Evolutionary conservation across 345 rosid genomes (phyloP).

Genomic region (Citrus glauca): DNA sequence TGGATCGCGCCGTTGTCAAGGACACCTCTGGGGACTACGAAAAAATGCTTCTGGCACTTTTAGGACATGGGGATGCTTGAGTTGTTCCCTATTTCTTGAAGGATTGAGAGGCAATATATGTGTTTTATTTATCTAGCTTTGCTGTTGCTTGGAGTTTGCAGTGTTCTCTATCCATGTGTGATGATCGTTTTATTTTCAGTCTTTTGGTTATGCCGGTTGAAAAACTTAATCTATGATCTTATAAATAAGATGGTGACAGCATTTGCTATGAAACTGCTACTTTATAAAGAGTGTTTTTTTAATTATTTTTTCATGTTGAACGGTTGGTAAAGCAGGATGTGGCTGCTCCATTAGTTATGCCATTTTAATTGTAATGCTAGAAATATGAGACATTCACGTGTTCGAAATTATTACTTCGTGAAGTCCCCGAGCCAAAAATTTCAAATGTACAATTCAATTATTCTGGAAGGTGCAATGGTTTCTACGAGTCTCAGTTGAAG

Average conservation of each 20-base stretch:
- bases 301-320: neutral
- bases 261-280: neutral
- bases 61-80: constrained; percentile 56
- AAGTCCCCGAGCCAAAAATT: neutral
- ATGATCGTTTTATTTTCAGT: neutral
- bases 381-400: neutral
- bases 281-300: neutral
- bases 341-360: neutral
- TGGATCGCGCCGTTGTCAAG: constrained; percentile 50
- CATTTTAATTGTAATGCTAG: neutral
- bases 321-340: neutral
- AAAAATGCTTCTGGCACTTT: constrained; percentile 58
- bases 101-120: neutral
- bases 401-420: neutral
- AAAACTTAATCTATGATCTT: neutral
- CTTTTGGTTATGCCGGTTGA: neutral
- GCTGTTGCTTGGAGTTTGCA: neutral
- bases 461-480: neutral
- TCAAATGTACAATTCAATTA: neutral
- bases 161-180: neutral
- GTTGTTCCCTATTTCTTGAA: neutral
- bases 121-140: neutral
- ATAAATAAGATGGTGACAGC: neutral
- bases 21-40: constrained; percentile 73
- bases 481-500: neutral